A percentile compares a stretch with the other conserved stretches of the same genome.
These are phyloP conservation scores for Trichaptum fuscoviolaceum DNA, from an alignment of 768 basidiomycete genomes.

Conservation along the genomic window DNA sequence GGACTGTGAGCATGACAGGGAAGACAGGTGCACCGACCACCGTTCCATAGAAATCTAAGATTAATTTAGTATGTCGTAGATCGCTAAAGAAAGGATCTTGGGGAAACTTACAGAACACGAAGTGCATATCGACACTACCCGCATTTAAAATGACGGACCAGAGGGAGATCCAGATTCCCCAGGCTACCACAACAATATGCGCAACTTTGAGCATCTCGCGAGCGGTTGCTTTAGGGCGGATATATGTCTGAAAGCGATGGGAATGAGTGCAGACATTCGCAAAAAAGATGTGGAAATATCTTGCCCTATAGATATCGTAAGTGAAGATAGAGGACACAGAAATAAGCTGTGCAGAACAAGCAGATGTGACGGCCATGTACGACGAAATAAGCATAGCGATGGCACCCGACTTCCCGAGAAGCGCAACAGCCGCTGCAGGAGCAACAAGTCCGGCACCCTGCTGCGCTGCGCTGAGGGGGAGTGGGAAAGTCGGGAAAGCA, in stretches of 20 bases:
- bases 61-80: background rate
- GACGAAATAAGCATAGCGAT: conserved; percentile 30
- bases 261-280: too few relatives aligned
- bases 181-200: conserved; percentile 15
- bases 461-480: conserved; percentile 16
- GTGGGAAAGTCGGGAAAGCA: conserved; percentile 15
- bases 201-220: conserved; percentile 15
- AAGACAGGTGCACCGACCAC: too few relatives aligned
- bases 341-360: conserved; percentile 30
- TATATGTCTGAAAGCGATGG: conserved; percentile 15
- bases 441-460: conserved; percentile 29
- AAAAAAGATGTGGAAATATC: too few relatives aligned
- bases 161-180: too few relatives aligned
- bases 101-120: conserved; percentile 12
- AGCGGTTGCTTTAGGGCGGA: conserved; percentile 17
- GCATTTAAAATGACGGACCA: too few relatives aligned
- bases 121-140: conserved; percentile 3
- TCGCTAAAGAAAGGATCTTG: too few relatives aligned
- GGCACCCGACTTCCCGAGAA: conserved; percentile 31
- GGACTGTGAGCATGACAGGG: too few relatives aligned
- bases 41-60: conserved; percentile 6
- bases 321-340: conserved; percentile 30
- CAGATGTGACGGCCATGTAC: conserved; percentile 34
- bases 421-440: conserved; percentile 29
- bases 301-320: too few relatives aligned